Evolutionary conservation across 345 rosid species (phyloP).

Genomic region (Citrus trifoliata): DNA sequence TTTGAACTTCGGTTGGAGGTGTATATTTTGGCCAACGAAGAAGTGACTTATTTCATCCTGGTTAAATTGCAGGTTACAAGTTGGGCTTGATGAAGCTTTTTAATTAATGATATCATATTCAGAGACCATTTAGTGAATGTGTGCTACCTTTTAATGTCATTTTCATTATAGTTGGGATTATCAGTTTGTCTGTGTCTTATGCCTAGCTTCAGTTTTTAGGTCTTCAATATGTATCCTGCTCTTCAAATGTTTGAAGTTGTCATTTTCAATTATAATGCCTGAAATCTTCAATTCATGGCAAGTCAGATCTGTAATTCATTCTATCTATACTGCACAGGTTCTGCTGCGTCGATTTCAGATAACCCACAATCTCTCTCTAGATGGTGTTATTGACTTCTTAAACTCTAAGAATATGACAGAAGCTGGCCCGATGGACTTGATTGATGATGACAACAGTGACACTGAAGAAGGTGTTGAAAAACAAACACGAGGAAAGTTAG

Average conservation of each 20-base stretch:
- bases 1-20: not conserved
- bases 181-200: not conserved
- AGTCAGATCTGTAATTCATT: not conserved
- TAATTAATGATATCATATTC: not conserved
- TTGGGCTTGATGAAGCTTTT: not conserved
- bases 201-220: not conserved
- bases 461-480: constrained; percentile 78
- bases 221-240: not conserved
- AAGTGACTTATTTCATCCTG: not conserved
- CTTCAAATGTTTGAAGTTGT: not conserved
- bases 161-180: not conserved
- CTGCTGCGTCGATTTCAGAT: constrained; percentile 80
- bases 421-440: constrained; percentile 90
- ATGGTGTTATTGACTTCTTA: constrained; percentile 92
- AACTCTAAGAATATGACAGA: constrained; percentile 96
- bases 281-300: not conserved
- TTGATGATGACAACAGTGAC: constrained; percentile 82
- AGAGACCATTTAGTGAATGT: not conserved
- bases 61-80: not conserved
- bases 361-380: constrained; percentile 79
- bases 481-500: constrained; percentile 71
- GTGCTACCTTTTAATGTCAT: not conserved
- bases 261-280: not conserved
- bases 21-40: not conserved
- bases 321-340: constrained; percentile 43